Base-by-base conservation (phyloP, 31 red algal genomes). In the Asparagopsis taxiformis region DNA sequence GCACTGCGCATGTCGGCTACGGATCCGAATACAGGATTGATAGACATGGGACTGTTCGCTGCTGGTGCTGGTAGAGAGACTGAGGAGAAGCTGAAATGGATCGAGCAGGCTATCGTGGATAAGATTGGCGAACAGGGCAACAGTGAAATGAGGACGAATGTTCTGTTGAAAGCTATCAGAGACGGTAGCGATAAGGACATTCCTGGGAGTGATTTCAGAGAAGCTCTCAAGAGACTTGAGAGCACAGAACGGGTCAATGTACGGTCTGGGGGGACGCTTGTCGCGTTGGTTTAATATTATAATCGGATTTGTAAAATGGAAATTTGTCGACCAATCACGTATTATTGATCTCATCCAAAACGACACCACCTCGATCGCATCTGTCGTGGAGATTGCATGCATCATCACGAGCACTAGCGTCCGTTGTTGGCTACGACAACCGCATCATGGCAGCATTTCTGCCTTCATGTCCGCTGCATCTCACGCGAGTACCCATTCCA, bases 11-110 rank as follows among this genome's bases (percentile, higher is more conserved):
- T 88, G 71, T 72, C 91, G 7, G 95, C 95, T 2, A 69, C 68
- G 2, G 95, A 98, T 68, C 95, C 90, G 17, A 53, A 72, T 8
- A 98, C 95, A 3, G 95, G 95, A 0, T 74, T 57, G 44, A 93
- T 98, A 28, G 95, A 98, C 58, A 93, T 98, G 87, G 90, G 91
- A 62, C 65, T 96, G 58, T 78, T 96, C 34, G 72, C 75, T 13
- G 78, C 80, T 54, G 93, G 93, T 16, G 74, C 71, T 35, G 67
- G 59, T 1, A 62, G 76, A 19, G 87, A 66, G 36, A 38, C 46
- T 21, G 87, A 80, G 11, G 70, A 51, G 7, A 82, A 59, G 49
- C 24, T 51, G 0, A 53, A 76, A 19, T 20, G 46, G n/a, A 44
- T 91, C 17, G 75, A 51, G 24, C 21, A 71, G 2, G 76, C 77